Base-by-base conservation (phyloP, 2,329 filamentous ascomycete species). In the Seiridium unicorne region DNA sequence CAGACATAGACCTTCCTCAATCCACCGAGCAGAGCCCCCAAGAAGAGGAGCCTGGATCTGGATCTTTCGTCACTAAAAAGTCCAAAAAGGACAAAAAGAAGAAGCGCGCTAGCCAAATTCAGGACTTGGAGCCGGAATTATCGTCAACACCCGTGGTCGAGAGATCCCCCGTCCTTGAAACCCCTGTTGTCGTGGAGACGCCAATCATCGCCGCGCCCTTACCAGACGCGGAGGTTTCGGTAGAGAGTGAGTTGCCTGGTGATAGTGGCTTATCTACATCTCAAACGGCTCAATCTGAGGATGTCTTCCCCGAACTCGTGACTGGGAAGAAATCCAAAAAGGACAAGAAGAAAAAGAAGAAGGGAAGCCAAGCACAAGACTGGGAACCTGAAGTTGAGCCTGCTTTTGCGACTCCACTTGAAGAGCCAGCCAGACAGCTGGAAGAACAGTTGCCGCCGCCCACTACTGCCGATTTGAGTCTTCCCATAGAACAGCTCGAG, bases 51-150 rank as follows among this genome's bases (percentile, higher is more conserved):
- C 10, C 34, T 3, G 60, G 62, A 59, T 60, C 63, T 59, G 62
- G 66, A 58, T 55, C 60, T 53, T 58, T 55, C 47, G 61, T 61
- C 26, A 62, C 60, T 8, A 69, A 68, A 61, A 71, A 71, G 63
- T 66, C 68, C 35, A 72, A 72, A 55, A 69, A 67, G 46, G 61
- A 64, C 54, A 69, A 65, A 57, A 69, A 71, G 60, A 72, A 68
- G 58, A 73, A 71, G 59, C 62, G 26, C 48, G 59, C 60, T 18
- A 59, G 38, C 31, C 56, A 64, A 60, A 32, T 35, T 10, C 62
- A 63, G 35, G 44, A 51, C 34, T 44, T 9, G 5, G 62, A 65
- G 38, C 60, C 54, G 34, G 58, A 61, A 18, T 31, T 44, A 11
- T 61, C 63, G 38, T n/a, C 26, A 31, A 57, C 59, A 51, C 54